A percentile compares a stretch with the other conserved stretches of the same genome.
These are phyloP conservation scores for Exophiala oligosperma DNA, from an alignment of 2,329 filamentous ascomycete genomes.

Conservation along the genomic window DNA sequence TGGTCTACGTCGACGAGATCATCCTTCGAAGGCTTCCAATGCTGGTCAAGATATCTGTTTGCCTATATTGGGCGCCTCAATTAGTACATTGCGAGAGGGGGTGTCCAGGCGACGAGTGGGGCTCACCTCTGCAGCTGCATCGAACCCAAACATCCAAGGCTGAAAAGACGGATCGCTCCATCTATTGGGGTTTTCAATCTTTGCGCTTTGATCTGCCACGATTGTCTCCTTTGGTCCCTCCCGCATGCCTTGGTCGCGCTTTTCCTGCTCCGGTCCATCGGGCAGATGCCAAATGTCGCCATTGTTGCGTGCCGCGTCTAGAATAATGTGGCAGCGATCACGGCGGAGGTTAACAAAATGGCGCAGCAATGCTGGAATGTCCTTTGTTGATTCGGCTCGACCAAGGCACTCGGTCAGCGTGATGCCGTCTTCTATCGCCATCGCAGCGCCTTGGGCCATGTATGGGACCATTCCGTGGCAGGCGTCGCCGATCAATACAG, in stretches of 20 bases:
- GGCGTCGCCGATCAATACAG: conserved; percentile 65
- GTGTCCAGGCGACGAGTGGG: too few species aligned
- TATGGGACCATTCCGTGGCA: conserved; percentile 39
- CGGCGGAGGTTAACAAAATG: conserved; percentile 40
- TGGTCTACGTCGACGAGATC: too few species aligned
- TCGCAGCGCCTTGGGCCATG: conserved; percentile 29
- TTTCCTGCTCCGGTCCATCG: conserved; percentile 43
- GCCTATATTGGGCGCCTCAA: too few species aligned
- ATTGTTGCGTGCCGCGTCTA: conserved; percentile 47
- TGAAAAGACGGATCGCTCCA: conserved; percentile 50
- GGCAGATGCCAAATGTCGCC: conserved; percentile 49
- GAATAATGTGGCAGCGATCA: conserved; percentile 39
- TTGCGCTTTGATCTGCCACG: conserved; percentile 19
- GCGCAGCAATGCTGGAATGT: conserved; percentile 35
- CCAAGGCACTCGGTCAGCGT: conserved; percentile 6
- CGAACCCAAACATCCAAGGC: conserved; percentile 50
- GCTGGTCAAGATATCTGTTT: too few species aligned
- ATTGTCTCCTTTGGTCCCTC: conserved; percentile 38
- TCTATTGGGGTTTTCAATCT: conserved; percentile 44
- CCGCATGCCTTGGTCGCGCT: conserved; percentile 42
- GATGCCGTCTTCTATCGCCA: conserved; percentile 12
- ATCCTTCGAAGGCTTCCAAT: too few species aligned
- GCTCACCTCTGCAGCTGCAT: conserved; percentile 37
- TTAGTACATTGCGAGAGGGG: too few species aligned
- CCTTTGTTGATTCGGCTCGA: conserved; percentile 1